phyloP scores from a whole-genome alignment of 2,329 filamentous ascomycete species.

The Aureobasidium sp. region DNA sequence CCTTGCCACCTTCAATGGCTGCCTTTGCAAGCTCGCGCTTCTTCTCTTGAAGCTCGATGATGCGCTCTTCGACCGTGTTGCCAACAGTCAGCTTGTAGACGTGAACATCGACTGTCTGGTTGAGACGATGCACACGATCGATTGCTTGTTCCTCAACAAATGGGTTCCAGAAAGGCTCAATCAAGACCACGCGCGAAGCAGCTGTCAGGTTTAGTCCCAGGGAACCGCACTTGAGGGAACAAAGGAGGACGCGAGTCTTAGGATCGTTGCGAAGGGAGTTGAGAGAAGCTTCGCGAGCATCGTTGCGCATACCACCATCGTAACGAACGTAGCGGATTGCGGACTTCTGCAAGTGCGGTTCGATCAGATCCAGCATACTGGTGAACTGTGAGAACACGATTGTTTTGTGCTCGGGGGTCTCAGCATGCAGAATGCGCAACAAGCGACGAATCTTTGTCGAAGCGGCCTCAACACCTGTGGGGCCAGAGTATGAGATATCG shows the following conservation, averaged over 20 bases:
- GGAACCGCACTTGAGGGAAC: conserved; percentile 88
- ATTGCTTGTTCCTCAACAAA: conserved; percentile 99
- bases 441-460: conserved; percentile 92
- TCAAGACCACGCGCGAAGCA: conserved; percentile 83
- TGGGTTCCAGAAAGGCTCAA: conserved; percentile 97
- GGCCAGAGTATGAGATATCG: conserved; percentile 26
- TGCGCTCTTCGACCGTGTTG: conserved; percentile 84
- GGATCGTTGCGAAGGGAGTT: conserved; percentile 66
- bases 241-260: conserved; percentile 73
- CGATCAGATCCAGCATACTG: conserved; percentile 92
- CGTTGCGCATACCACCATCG: conserved; percentile 91
- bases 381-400: conserved; percentile 99
- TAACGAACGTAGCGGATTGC: conserved; percentile 79
- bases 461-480: conserved; percentile 5
- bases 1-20: conserved; percentile 77
- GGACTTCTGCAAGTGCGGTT: conserved; percentile 74
- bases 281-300: conserved; percentile 80
- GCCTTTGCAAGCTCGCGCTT: conserved; percentile 88
- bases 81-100: conserved; percentile 91
- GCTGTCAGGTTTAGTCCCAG: conserved; percentile 91
- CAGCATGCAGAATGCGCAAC: conserved; percentile 68
- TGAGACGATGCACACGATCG: conserved; percentile 95
- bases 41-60: conserved; percentile 87
- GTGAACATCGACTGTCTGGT: conserved; percentile 87
- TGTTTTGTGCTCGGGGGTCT: conserved; percentile 80